Base-by-base conservation (phyloP, 352 stramenopile genomes). In the Pythium vanterpoolii region DNA sequence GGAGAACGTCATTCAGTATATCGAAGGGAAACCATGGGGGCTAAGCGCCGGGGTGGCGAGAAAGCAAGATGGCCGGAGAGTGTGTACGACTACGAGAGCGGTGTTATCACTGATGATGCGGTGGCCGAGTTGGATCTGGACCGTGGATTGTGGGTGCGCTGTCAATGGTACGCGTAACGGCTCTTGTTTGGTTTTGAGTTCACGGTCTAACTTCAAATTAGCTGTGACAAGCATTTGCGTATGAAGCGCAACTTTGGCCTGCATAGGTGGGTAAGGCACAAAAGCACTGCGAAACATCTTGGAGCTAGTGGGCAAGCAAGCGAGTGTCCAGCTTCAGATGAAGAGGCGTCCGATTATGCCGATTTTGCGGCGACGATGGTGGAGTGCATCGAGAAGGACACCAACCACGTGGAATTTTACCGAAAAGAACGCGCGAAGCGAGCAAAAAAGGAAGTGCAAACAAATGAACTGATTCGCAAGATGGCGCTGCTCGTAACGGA, bases 61-160 rank as follows among this genome's bases (percentile, higher is more conserved):
- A 42, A 27, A 4, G 55, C 53, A 31, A 42, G 33, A 14, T 90
- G 80, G 80, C 38, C 69, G 14, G 48, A 27, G 5, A 56, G 74
- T 9, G 30, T 88, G 40, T 90, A 83, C 61, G 74, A 90, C 68
- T 84, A 84, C 49, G 63, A 64, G 27, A 42, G 10, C 24, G 55
- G 59, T n/a, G 30, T 39, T 18, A 75, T 90, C 51, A 69, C 64
- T 0, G 76, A 88, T 45, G 40, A 47, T 11, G 71, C 68, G 1
- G 66, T 71, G 43, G 69, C 45, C 0, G 72, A 72, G 18, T 50
- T 90, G 40, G 80, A 90, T 56, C 47, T 87, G 18, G 50, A 56
- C 1, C 52, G 39, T 36, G 77, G 77, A 5, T 26, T 27, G 42
- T 90, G 80, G 77, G 70, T 90, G 27, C 72, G 69, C 31, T 90